Evolutionary conservation across 768 basidiomycete species (phyloP), one percentile per base, ranked within the genome.

Genomic region (Amanita phalloides): DNA sequence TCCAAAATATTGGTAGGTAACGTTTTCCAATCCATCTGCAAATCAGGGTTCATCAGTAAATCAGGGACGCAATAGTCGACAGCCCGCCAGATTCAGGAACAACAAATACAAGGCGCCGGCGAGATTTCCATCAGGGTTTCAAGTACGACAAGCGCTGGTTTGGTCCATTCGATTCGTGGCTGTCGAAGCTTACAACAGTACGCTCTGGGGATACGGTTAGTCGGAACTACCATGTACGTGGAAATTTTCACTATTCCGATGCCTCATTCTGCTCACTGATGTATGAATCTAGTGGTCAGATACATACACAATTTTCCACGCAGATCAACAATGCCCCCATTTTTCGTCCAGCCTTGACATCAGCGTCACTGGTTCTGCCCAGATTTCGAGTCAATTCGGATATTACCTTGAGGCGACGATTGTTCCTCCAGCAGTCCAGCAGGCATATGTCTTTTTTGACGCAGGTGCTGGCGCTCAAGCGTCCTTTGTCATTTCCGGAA

Each of bases 381-480:
- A 48, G 10, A 20, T 55, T 14, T 51, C 57, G 14, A 53, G 37
- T 28, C 52, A 38, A 1, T 62, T 59, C 25, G 61, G 61, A 7
- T 62, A 58, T 28, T 62, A 62, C 48, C 56, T 62, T 14, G 56
- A 62, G 37, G 59, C 58, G 1, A 59, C 56, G 6, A 49, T 62
- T 26, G 52, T 62, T 2, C 61, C 61, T 21, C 60, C 61, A 6
- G 54, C 55, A 3, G 45, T 62, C 10, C 60, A 61, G 48, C 56
- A 55, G 48, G 53, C 61, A n/a, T 60, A 60, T 39, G 43, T 61
- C 9, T 55, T 52, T 39, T 54, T 60, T 23, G 54, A 42, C 10
- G 53, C 59, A 2, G 61, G 55, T 36, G 58, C 57, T 10, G 44
- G 38, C 9, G 57, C 59, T 1, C 32, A 41, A 11, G 61, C 48